Percentiles rank a stretch among this genome's conserved stretches.
Evolutionary conservation across 148 eudicot genomes (phyloP).

Genomic region (Rhododendron molle): DNA sequence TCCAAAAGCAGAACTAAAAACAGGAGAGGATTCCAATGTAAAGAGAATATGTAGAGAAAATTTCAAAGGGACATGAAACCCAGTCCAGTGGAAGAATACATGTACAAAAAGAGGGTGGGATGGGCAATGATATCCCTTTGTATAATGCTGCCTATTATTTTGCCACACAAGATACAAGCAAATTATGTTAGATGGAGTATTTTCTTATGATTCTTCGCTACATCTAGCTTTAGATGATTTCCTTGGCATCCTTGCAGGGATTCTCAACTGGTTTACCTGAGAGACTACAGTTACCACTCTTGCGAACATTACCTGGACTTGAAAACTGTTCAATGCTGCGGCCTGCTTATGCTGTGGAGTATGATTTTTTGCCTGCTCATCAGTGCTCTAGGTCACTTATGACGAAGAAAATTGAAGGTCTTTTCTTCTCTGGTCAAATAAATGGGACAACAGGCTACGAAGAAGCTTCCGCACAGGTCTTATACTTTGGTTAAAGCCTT

Average conservation of each 20-base stretch:
- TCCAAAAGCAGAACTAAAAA: background rate
- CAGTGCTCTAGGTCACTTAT: constrained; percentile 96
- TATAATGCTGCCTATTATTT: background rate
- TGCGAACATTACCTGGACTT: constrained; percentile 93
- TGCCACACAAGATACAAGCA: background rate
- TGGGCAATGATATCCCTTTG: background rate
- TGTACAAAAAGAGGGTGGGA: background rate
- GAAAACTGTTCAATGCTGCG: constrained; percentile 94
- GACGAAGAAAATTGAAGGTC: constrained; percentile 96
- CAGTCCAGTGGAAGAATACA: background rate
- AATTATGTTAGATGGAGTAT: background rate
- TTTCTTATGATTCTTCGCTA: background rate
- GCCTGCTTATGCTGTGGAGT: constrained; percentile 99
- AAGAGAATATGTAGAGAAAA: background rate
- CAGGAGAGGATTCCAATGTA: background rate
- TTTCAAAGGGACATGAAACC: background rate
- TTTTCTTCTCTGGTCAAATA: constrained; percentile 98
- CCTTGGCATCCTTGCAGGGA: constrained; percentile 43
- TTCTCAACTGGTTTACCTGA: constrained; percentile 99
- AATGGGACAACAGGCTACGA: constrained; percentile 99
- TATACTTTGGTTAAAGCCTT: background rate
- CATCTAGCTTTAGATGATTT: background rate
- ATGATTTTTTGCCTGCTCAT: constrained; percentile 93
- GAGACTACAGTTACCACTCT: constrained; percentile 83
- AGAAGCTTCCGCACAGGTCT: constrained; percentile 99